A percentile compares a stretch with the other conserved stretches of the same genome.
These are phyloP conservation scores for Diversispora epigaea DNA, from an alignment of 192 early-diverging fungal genomes.

Conservation along the genomic window DNA sequence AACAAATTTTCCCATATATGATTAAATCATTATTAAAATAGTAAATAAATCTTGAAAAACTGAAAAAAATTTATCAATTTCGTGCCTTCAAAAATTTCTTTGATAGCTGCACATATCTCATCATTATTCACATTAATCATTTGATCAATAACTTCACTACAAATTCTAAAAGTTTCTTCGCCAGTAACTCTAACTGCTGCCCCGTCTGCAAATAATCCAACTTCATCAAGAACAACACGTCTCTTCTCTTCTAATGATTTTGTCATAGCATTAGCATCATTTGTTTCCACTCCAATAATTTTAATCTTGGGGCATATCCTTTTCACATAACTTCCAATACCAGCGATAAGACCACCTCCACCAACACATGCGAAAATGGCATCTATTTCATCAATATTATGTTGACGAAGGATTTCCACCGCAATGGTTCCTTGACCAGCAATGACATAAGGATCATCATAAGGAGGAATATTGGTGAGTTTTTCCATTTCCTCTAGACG, in stretches of 20 bases:
- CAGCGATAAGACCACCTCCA: conserved; percentile 91
- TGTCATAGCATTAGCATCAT: conserved; percentile 87
- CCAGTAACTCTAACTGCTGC: conserved; percentile 93
- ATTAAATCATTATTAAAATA: background rate
- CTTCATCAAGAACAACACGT: conserved; percentile 70
- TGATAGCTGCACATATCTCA: conserved; percentile 94
- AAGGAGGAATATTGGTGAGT: conserved; percentile 93
- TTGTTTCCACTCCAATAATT: conserved; percentile 90
- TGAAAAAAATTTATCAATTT: background rate
- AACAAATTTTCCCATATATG: background rate
- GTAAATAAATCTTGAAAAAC: background rate
- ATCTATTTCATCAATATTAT: conserved; percentile 64
- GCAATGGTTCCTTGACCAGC: conserved; percentile 99
- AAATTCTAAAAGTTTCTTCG: conserved; percentile 83
- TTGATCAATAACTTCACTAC: conserved; percentile 79
- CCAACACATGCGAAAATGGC: conserved; percentile 93
- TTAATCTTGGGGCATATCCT: conserved; percentile 83
- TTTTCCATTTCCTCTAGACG: conserved; percentile 68
- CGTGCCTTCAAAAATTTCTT: conserved; percentile 75
- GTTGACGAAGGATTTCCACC: conserved; percentile 79
- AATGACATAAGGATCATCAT: conserved; percentile 97
- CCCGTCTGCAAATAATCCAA: conserved; percentile 97
- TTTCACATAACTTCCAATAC: conserved; percentile 93
- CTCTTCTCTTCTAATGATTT: conserved; percentile 66
- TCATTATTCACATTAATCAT: conserved; percentile 90